A percentile compares a stretch with the other conserved stretches of the same genome.
Conservation (phyloP, 2,329 filamentous ascomycete genomes). For the Apiospora aurea region DNA sequence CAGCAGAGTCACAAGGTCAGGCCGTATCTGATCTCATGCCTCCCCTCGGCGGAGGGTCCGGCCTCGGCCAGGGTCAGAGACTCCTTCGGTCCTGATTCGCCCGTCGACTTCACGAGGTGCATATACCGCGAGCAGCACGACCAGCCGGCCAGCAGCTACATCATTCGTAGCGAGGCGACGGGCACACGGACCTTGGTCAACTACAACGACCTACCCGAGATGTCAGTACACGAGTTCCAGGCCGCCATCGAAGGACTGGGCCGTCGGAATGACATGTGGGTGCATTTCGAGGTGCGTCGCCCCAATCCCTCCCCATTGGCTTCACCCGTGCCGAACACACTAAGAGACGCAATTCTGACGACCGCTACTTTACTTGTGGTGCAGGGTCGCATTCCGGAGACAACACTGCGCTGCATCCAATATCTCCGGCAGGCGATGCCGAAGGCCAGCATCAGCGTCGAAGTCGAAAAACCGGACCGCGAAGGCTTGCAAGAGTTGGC, state of each 20-base stretch:
- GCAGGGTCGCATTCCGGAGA: conserved; percentile 69
- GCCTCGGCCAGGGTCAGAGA: conserved; percentile 59
- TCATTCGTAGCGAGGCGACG: conserved; percentile 66
- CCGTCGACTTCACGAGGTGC: conserved; percentile 60
- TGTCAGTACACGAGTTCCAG: conserved; percentile 68
- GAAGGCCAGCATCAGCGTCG: conserved; percentile 66
- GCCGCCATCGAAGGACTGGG: conserved; percentile 49
- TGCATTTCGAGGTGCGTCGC: conserved; percentile 72
- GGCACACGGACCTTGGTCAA: conserved; percentile 75
- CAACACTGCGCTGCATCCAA: conserved; percentile 64
- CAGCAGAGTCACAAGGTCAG: conserved; percentile 36
- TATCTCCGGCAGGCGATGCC: conserved; percentile 57
- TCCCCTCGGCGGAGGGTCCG: conserved; percentile 61
- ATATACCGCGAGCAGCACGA: conserved; percentile 62
- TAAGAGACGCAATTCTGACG: conserved; percentile 26
- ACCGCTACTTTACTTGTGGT: neutral
- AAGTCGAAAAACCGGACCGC: conserved; percentile 74
- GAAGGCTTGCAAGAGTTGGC: conserved; percentile 66
- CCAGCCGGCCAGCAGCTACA: conserved; percentile 72
- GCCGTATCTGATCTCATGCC: conserved; percentile 55
- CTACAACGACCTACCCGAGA: conserved; percentile 71
- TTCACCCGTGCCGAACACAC: conserved; percentile 18
- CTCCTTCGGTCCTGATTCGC: conserved; percentile 55
- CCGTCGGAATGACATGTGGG: conserved; percentile 58
- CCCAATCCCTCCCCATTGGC: conserved; percentile 16